Percentiles rank a stretch among this genome's conserved stretches.
These are phyloP conservation scores for Antitrichia curtipendula DNA, from an alignment of 225 moss, liverwort and hornwort genomes.

Conservation along the genomic window DNA sequence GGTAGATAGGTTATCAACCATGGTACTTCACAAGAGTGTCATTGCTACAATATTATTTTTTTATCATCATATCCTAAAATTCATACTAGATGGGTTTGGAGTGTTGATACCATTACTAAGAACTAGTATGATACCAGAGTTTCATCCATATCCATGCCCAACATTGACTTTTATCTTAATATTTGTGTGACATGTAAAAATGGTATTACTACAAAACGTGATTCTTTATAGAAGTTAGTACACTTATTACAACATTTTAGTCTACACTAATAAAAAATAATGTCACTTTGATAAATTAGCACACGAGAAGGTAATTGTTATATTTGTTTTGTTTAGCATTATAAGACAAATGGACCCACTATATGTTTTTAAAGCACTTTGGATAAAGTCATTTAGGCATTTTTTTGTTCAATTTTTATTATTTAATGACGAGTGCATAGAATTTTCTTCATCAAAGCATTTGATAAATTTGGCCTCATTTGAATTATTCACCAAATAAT, in stretches of 20 bases:
- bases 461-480: background rate
- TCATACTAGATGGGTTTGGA: no score
- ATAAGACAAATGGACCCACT: background rate
- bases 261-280: background rate
- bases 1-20: no score
- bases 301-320: background rate
- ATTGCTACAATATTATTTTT: no score
- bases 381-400: background rate
- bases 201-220: no score
- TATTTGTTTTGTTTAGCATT: background rate
- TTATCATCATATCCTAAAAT: no score
- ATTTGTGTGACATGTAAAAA: background rate
- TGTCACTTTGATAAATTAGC: background rate
- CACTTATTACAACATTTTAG: background rate
- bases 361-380: background rate
- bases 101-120: no score
- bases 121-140: no score
- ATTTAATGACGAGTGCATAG: background rate
- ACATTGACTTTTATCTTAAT: no score
- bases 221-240: background rate
- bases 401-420: background rate
- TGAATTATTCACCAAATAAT: no score
- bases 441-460: background rate
- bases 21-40: no score
- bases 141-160: no score